Percentiles rank a stretch among this genome's conserved stretches.
phyloP scores from a whole-genome alignment of 2,329 filamentous ascomycete species.

The Diaporthe sp. region DNA sequence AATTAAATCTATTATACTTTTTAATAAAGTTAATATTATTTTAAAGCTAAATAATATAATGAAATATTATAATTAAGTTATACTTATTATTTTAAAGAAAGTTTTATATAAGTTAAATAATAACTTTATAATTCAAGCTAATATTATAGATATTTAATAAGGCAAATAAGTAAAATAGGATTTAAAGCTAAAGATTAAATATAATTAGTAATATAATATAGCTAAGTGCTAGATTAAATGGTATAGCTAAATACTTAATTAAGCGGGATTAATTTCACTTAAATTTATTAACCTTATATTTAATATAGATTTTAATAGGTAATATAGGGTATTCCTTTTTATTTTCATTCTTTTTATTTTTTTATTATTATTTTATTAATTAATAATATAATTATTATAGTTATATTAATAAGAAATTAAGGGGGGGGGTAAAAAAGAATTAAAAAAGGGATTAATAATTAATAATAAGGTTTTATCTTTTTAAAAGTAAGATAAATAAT shows the following conservation, averaged over 20 bases:
- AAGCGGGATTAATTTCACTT: not conserved
- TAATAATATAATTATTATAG: not conserved
- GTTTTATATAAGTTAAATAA: not conserved
- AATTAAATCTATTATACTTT: not conserved
- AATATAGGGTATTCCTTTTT: not conserved
- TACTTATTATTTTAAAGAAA: not conserved
- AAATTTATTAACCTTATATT: not conserved
- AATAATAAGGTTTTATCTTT: not conserved
- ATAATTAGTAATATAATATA: no score
- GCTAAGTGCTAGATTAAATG: no score
- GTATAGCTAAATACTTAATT: no score
- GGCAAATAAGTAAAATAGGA: not conserved
- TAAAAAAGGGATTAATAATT: not conserved
- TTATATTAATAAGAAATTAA: not conserved
- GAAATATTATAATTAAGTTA: not conserved
- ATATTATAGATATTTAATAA: not conserved
- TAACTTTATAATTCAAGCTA: not conserved
- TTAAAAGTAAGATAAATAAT: not conserved
- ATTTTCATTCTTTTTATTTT: not conserved
- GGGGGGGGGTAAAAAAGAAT: not conserved
- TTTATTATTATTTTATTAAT: not conserved
- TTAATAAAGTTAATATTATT: not conserved
- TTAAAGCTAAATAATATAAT: not conserved
- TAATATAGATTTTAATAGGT: not conserved
- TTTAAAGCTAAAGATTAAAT: not conserved